Conservation (phyloP, 805 yeast species). For the Sporopachydermia lactativora region DNA sequence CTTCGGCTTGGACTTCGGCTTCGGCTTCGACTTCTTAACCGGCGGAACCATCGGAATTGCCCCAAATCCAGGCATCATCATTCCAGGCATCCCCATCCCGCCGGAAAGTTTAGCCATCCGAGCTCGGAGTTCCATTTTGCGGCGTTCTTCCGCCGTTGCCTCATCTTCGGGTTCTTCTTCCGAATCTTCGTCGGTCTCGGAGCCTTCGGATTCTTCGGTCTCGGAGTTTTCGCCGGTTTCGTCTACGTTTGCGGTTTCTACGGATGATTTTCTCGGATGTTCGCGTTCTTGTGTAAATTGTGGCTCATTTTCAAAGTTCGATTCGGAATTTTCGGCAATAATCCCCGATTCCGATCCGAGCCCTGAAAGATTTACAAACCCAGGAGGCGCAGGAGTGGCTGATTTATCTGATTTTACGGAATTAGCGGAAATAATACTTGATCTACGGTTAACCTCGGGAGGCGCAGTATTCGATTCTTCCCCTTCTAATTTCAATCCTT, state of each 20-base stretch:
- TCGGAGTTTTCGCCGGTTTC: slow-evolving; percentile 16
- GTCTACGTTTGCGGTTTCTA: slow-evolving; percentile 13
- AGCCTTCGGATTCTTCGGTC: slow-evolving; percentile 20
- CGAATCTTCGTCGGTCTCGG: slow-evolving; percentile 33
- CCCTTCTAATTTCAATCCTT: background rate
- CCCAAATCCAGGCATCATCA: slow-evolving; percentile 25
- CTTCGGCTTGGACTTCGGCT: too few species aligned
- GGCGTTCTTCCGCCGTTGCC: slow-evolving; percentile 63
- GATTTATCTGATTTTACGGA: background rate
- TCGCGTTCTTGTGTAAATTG: slow-evolving; percentile 9
- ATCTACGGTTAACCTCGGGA: background rate
- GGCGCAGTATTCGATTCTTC: background rate
- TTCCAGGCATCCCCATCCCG: slow-evolving; percentile 63
- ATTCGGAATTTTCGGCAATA: background rate
- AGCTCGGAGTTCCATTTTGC: slow-evolving; percentile 66
- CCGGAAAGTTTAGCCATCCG: slow-evolving; percentile 96
- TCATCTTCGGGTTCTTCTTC: slow-evolving; percentile 41
- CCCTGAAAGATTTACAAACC: slow-evolving; percentile 2
- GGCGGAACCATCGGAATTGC: background rate
- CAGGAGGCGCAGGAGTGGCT: background rate
- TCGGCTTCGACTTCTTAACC: too few species aligned
- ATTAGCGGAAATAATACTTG: background rate
- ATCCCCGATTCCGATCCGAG: slow-evolving; percentile 6
- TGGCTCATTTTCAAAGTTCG: slow-evolving; percentile 3
- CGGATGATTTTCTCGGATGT: slow-evolving; percentile 5